Percentiles rank a stretch among this genome's conserved stretches.
These are phyloP conservation scores for Gaillardinia entomophila DNA, from an alignment of 805 yeast genomes.

Conservation along the genomic window DNA sequence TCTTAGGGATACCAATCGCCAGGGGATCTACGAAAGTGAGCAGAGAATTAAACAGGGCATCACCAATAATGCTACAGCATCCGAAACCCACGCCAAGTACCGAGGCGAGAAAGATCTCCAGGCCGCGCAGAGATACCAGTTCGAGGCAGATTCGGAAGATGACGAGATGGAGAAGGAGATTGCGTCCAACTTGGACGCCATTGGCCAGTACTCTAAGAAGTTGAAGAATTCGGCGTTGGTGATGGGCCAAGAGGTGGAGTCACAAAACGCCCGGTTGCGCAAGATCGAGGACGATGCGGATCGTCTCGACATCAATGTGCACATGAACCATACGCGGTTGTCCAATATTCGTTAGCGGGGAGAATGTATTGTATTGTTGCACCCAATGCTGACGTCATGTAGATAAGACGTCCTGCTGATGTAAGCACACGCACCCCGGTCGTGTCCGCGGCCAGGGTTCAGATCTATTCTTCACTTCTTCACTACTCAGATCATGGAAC, in stretches of 20 bases:
- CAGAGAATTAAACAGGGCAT: conserved; percentile 63
- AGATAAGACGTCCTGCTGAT: too few species aligned
- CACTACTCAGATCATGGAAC: neutral
- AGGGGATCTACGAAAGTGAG: conserved; percentile 56
- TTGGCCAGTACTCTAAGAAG: conserved; percentile 60
- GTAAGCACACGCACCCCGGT: too few species aligned
- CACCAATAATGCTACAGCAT: conserved; percentile 31
- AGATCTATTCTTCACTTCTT: too few species aligned
- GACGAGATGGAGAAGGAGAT: conserved; percentile 88
- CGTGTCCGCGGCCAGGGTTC: too few species aligned
- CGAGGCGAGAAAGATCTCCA: conserved; percentile 47
- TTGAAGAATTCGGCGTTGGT: conserved; percentile 68
- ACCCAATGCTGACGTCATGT: too few species aligned
- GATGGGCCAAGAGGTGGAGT: conserved; percentile 70
- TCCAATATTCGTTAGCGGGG: conserved; percentile 40
- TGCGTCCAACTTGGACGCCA: conserved; percentile 76
- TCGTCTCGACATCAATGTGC: conserved; percentile 75
- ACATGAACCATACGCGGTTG: conserved; percentile 66
- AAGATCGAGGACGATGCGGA: conserved; percentile 82
- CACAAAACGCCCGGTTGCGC: conserved; percentile 69
- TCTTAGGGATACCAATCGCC: conserved; percentile 55
- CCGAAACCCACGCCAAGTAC: conserved; percentile 40
- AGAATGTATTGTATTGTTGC: neutral
- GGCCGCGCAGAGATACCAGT: conserved; percentile 67
- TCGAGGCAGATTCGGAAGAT: conserved; percentile 89